Base-by-base conservation (phyloP, 345 rosid genomes). In the Salix viminalis region DNA sequence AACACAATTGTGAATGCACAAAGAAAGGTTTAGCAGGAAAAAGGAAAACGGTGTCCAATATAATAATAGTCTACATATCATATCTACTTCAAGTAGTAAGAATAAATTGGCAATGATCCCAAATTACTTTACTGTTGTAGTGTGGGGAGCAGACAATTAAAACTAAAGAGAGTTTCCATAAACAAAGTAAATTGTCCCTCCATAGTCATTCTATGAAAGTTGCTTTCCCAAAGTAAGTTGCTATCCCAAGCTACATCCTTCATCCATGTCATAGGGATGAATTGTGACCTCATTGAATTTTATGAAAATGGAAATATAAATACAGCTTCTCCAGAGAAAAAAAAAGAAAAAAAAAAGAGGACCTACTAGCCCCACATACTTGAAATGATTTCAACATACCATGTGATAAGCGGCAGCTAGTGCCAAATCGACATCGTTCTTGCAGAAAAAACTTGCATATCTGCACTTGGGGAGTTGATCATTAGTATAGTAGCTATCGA, bases 361-460 rank as follows among this genome's bases (percentile, higher is more conserved):
- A 75, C 52, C 62, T 42, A 75, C 24, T 60, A 64, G 32, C 79
- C 82, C 52, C 66, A 48, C 71, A 69, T 14, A 52, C 75, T 77
- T 64, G 75, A 79, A 68, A 70, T 13, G 28, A 79, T 69, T 66
- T 76, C 80, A 78, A 84, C 94, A 83, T 93, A 93, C 99, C 98
- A 84, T 93, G 98, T 52, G 97, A 93, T 72, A 83, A 83, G 88
- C 99, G 96, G 87, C 99, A 96, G 71, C 79, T 86, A 81, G 89
- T 75, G 79, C 96, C 98, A 93, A 91, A 96, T 81, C 97, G 94
- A 89, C 99, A 93, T 75, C 97, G 86, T 84, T 92, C 91, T 88
- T 93, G 97, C 84, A 87, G 86, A 88, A 93, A 96, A 92, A 91
- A 92, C 91, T 96, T 96, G 98, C 99, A 96, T 36, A 93, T 90